These are phyloP conservation scores for Phyllosticta capitalensis DNA, from an alignment of 2,329 filamentous ascomycete genomes.

Conservation along the genomic window DNA sequence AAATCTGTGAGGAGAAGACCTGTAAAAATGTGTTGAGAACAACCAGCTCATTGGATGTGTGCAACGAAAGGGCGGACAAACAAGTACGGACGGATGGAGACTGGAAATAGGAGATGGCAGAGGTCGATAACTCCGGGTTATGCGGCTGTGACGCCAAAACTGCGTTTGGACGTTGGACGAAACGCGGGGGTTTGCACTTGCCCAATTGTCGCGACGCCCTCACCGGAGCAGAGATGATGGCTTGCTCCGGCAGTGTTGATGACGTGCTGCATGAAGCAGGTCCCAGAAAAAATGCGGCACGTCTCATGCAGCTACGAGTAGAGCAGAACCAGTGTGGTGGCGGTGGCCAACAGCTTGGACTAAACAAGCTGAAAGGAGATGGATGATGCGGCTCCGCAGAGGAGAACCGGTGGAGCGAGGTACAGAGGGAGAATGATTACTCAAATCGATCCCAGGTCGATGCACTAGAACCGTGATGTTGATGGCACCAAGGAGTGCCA, in stretches of 20 bases:
- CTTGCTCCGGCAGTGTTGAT: background rate
- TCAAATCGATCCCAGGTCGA: background rate
- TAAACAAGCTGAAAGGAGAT: too few relatives aligned
- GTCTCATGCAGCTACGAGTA: background rate
- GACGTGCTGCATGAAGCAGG: background rate
- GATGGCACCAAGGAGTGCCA: background rate
- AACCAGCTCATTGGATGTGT: too few relatives aligned
- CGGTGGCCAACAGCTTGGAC: background rate
- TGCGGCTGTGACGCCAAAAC: background rate
- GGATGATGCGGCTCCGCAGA: background rate
- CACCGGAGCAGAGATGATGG: background rate
- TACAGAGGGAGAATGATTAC: background rate
- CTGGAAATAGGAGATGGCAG: background rate
- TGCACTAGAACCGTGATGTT: background rate
- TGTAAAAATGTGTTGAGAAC: background rate
- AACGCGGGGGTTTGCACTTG: background rate
- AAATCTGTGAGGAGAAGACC: too few relatives aligned
- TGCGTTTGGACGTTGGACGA: background rate
- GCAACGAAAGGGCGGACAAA: background rate
- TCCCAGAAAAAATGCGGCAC: background rate
- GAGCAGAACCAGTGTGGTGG: background rate
- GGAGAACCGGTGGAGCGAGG: background rate
- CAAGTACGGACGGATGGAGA: background rate
- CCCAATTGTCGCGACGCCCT: background rate
- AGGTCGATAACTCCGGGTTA: background rate